These are phyloP conservation scores for Daldinia sp. DNA, from an alignment of 2,329 filamentous ascomycete genomes.

Conservation along the genomic window DNA sequence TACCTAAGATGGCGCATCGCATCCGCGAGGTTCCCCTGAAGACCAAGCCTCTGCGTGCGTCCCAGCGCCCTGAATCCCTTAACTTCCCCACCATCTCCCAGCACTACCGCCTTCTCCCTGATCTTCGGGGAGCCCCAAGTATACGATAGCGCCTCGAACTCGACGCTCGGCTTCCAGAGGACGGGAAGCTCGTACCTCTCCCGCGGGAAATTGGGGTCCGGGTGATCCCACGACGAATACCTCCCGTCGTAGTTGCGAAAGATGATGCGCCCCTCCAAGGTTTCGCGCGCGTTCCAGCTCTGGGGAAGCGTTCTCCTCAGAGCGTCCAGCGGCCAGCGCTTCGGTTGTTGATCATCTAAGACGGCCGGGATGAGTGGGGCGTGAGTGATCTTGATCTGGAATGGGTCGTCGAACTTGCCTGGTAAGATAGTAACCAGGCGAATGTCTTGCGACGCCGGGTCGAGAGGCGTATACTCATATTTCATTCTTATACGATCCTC, in stretches of 20 bases:
- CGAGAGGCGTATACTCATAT: conserved; percentile 39
- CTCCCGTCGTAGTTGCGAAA: conserved; percentile 2
- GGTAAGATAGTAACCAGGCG: conserved; percentile 40
- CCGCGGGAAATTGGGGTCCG: conserved; percentile 22
- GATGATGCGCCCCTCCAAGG: conserved; percentile 35
- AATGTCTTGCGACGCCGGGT: conserved; percentile 27
- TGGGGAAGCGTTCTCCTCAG: conserved; percentile 29
- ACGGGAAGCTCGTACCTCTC: conserved; percentile 22
- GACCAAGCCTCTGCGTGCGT: conserved; percentile 1
- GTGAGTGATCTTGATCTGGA: conserved; percentile 38
- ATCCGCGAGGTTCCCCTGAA: conserved; percentile 23
- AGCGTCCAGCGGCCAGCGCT: conserved; percentile 32
- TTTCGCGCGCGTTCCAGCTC: conserved; percentile 22
- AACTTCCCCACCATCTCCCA: neutral
- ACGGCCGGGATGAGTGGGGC: conserved; percentile 19
- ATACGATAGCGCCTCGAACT: conserved; percentile 42
- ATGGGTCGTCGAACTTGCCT: conserved; percentile 33
- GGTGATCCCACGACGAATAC: conserved; percentile 33
- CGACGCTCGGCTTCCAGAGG: neutral
- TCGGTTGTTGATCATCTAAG: conserved; percentile 6
- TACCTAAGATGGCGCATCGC: conserved; percentile 40
- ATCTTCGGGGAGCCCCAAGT: conserved; percentile 31
- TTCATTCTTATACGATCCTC: conserved; percentile 6
- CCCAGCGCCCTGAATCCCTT: neutral
- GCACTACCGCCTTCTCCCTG: conserved; percentile 9